These are phyloP conservation scores for Gloeopeniophorella convolvens DNA, from an alignment of 768 basidiomycete species.

Conservation along the genomic window DNA sequence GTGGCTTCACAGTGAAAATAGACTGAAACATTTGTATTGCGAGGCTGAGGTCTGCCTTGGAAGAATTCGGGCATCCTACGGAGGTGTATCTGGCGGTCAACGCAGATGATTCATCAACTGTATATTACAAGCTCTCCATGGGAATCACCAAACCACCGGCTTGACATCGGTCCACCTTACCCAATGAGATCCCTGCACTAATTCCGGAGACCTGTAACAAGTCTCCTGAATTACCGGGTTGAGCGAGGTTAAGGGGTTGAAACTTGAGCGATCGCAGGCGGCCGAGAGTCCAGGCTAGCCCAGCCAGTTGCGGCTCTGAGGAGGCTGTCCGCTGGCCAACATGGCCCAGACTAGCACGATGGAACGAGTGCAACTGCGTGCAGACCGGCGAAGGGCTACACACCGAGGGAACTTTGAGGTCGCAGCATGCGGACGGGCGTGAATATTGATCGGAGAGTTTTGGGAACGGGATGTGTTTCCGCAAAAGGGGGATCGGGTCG, in stretches of 20 bases:
- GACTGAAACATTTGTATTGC: no score
- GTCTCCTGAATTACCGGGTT: neutral
- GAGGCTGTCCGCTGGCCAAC: no score
- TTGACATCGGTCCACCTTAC: neutral
- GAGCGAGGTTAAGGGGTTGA: neutral
- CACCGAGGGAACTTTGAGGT: no score
- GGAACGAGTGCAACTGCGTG: neutral
- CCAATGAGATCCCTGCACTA: neutral
- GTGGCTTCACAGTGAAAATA: neutral
- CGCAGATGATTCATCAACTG: slow-evolving; percentile 17
- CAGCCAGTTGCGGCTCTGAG: no score
- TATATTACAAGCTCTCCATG: slow-evolving; percentile 16
- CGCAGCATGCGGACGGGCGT: no score
- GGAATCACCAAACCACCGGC: slow-evolving; percentile 15
- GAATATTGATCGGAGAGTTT: no score
- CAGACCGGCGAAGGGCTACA: no score
- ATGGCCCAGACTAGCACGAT: no score
- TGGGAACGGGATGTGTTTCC: neutral
- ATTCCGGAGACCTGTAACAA: neutral
- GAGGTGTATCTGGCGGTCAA: slow-evolving; percentile 16
- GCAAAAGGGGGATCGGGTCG: neutral
- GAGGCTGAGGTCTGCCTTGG: slow-evolving; percentile 12
- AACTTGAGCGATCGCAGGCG: no score
- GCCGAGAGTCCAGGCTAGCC: no score
- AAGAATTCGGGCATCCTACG: neutral